These are phyloP conservation scores for Fusarium brevicatenulatum DNA, from an alignment of 2,329 filamentous ascomycete genomes.

Conservation along the genomic window DNA sequence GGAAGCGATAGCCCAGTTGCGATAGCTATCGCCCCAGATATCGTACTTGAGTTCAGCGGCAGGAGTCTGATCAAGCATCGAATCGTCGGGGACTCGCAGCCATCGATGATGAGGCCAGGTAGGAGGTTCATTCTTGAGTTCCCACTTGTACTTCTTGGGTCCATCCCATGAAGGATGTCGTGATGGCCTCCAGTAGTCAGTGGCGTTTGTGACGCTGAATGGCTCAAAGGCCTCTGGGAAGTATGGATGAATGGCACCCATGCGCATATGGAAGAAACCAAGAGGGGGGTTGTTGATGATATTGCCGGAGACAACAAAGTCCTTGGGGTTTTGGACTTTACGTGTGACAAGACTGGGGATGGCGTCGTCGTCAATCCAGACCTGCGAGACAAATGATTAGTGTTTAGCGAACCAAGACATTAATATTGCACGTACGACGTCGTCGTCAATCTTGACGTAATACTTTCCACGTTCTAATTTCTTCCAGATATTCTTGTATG, in stretches of 20 bases:
- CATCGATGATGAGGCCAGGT: slow-evolving; percentile 11
- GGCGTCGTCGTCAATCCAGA: slow-evolving; percentile 34
- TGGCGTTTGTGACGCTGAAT: neutral
- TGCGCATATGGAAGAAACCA: slow-evolving; percentile 32
- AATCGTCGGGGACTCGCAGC: slow-evolving; percentile 22
- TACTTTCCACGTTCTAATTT: slow-evolving; percentile 33
- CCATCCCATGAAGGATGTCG: slow-evolving; percentile 26
- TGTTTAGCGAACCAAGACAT: neutral
- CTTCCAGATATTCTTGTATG: slow-evolving; percentile 33
- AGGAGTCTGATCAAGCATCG: slow-evolving; percentile 22
- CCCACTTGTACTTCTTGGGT: slow-evolving; percentile 11
- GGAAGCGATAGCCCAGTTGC: slow-evolving; percentile 30
- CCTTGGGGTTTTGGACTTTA: slow-evolving; percentile 22
- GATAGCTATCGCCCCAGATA: slow-evolving; percentile 26
- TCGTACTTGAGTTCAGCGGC: slow-evolving; percentile 26
- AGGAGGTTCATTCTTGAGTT: neutral
- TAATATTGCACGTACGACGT: slow-evolving; percentile 4
- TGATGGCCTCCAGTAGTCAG: slow-evolving; percentile 31
- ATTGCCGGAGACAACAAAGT: slow-evolving; percentile 32
- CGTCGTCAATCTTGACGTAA: slow-evolving; percentile 39
- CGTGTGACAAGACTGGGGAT: slow-evolving; percentile 25
- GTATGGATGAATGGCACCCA: slow-evolving; percentile 35
- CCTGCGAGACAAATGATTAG: slow-evolving; percentile 10
- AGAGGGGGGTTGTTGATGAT: slow-evolving; percentile 38
- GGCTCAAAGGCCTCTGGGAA: slow-evolving; percentile 18